Evolutionary conservation across 2,329 filamentous ascomycete species (phyloP), one percentile per base, ranked within the genome.

Genomic region (Seiridium unicorne): DNA sequence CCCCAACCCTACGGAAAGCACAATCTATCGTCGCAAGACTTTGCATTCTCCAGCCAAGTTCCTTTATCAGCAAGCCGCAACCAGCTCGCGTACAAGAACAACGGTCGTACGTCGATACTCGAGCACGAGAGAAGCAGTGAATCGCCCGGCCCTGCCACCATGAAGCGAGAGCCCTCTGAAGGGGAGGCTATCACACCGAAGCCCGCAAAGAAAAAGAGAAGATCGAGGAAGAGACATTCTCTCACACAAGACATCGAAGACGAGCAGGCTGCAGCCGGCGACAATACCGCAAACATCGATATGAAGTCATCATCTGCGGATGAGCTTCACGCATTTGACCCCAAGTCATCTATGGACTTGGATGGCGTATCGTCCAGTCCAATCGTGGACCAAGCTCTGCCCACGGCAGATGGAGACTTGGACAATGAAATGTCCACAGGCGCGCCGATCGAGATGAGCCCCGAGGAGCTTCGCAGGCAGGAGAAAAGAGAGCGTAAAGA

Each of bases 401-500:
- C 36, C 32, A 26, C 38, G 13, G 8, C 7, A 42, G 48, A 49
- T 11, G 40, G 36, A 18, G 32, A 44, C 40, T 59, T 44, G 61
- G 51, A 26, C 26, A 58, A 57, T 31, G 26, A 18, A 35, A 9
- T 13, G 13, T 48, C 58, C n/a, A 59, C 56, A 34, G 49, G 35
- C 4, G 60, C 63, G 40, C 9, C 6, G 18, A 36, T 11, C 38
- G 3, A 8, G n/a, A 44, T 44, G 10, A 46, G 38, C 18, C n/a
- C 46, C 5, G 56, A 58, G 32, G 44, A 51, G 34, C 38, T 58
- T 35, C 36, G 44, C 26, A 32, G n/a, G 26, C 51, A 49, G 51
- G 34, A 8, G 31, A 57, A 46, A n/a, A 48, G 3, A 61, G 66
- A 36, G 49, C 49, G 47, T 61, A 48, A 75, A 68, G 63, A 74